A percentile compares a stretch with the other conserved stretches of the same genome.
phyloP scores from a whole-genome alignment of 2,329 filamentous ascomycete genomes.

The Diaporthe caulivora region DNA sequence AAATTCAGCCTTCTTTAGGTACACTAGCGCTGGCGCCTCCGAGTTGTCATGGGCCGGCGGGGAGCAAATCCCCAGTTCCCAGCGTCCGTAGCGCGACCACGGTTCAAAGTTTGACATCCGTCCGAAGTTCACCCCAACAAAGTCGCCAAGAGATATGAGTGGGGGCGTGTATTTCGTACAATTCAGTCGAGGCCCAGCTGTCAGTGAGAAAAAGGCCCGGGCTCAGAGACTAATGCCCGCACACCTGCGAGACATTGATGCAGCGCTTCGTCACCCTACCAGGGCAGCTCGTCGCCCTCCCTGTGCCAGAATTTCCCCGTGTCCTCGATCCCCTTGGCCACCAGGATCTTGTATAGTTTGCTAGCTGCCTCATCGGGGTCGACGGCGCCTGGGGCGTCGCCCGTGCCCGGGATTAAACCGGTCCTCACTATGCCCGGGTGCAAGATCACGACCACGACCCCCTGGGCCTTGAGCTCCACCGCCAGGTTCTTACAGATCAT shows the following conservation, averaged over 20 bases:
- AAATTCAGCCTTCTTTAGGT: conserved; percentile 7
- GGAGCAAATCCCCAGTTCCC: background rate
- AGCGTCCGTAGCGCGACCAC: background rate
- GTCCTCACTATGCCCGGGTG: conserved; percentile 58
- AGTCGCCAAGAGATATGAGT: conserved; percentile 2
- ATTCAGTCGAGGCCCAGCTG: background rate
- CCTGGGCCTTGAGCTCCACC: conserved; percentile 54
- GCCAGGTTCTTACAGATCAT: conserved; percentile 57
- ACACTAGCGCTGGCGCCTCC: conserved; percentile 18
- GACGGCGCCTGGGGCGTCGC: conserved; percentile 51
- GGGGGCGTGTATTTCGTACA: background rate
- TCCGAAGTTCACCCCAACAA: background rate
- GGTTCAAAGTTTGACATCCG: background rate
- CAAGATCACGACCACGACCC: conserved; percentile 54
- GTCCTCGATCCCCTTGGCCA: conserved; percentile 30
- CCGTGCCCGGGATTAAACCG: conserved; percentile 45
- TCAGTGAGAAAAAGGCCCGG: background rate
- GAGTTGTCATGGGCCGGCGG: background rate
- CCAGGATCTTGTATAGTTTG: conserved; percentile 50
- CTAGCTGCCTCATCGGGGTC: conserved; percentile 57
- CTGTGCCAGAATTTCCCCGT: conserved; percentile 36
- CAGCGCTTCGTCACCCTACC: conserved; percentile 23
- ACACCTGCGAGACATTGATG: conserved; percentile 1
- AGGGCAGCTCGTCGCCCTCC: conserved; percentile 33
- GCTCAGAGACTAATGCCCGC: background rate